phyloP scores from a whole-genome alignment of 1,284 basidiomycete genomes.

The Meira miltonrushii region DNA sequence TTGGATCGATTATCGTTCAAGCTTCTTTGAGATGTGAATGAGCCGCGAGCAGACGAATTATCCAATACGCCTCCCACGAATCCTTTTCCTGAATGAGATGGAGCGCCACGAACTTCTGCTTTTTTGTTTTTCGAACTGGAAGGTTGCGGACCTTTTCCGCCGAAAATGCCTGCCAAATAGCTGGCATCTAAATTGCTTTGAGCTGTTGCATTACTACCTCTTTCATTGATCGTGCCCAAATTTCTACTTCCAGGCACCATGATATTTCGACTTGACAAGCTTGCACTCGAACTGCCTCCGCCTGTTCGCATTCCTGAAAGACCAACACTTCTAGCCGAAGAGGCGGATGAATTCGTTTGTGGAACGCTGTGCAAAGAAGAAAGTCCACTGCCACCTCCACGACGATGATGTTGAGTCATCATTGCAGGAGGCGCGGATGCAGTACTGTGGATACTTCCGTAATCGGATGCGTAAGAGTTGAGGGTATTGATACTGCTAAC shows the following conservation, averaged over 20 bases:
- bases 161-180: slow-evolving; percentile 37
- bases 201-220: neutral
- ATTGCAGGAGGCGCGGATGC: slow-evolving; percentile 36
- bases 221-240: slow-evolving; percentile 1
- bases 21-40: too few species aligned
- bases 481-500: slow-evolving; percentile 18
- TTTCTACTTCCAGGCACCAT: neutral
- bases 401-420: slow-evolving; percentile 6
- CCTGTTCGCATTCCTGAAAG: too few species aligned
- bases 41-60: too few species aligned
- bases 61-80: too few species aligned
- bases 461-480: slow-evolving; percentile 24
- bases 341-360: slow-evolving; percentile 2
- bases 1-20: too few species aligned
- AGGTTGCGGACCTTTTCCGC: slow-evolving; percentile 19
- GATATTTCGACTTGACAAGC: too few species aligned
- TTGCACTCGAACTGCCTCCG: too few species aligned
- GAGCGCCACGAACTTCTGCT: neutral
- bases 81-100: too few species aligned
- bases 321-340: neutral
- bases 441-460: slow-evolving; percentile 36
- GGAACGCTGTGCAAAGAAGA: slow-evolving; percentile 17
- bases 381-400: neutral
- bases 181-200: slow-evolving; percentile 33
- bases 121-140: slow-evolving; percentile 18